These are phyloP conservation scores for Populus pruinosa DNA, from an alignment of 345 rosid genomes.

Conservation along the genomic window DNA sequence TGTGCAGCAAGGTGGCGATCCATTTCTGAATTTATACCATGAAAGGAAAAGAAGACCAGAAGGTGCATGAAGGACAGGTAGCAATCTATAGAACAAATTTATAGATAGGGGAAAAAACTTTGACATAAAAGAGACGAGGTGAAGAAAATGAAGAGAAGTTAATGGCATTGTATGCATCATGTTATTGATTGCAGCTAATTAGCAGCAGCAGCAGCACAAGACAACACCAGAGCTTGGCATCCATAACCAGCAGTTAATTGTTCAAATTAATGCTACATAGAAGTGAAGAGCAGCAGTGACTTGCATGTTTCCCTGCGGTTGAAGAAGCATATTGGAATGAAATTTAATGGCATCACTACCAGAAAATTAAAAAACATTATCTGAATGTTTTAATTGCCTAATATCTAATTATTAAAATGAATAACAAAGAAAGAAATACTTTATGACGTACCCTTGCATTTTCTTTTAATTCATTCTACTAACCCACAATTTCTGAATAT, in stretches of 20 bases:
- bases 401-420: too few relatives aligned
- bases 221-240: neutral
- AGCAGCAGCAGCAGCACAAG: neutral
- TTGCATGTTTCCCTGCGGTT: too few relatives aligned
- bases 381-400: too few relatives aligned
- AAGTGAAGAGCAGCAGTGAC: neutral
- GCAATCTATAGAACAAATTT: neutral
- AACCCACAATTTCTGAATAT: too few relatives aligned
- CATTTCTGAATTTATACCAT: neutral
- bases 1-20: neutral
- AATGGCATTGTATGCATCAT: neutral
- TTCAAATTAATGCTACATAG: neutral
- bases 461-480: too few relatives aligned
- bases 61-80: neutral
- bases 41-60: neutral
- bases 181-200: neutral
- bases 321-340: too few relatives aligned
- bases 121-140: neutral
- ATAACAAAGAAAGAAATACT: too few relatives aligned
- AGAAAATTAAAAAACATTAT: too few relatives aligned
- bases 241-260: neutral
- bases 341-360: too few relatives aligned
- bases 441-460: too few relatives aligned
- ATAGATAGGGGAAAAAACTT: neutral
- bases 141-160: neutral